Evolutionary conservation across 345 rosid genomes (phyloP).

Genomic region (Aquilaria sinensis): DNA sequence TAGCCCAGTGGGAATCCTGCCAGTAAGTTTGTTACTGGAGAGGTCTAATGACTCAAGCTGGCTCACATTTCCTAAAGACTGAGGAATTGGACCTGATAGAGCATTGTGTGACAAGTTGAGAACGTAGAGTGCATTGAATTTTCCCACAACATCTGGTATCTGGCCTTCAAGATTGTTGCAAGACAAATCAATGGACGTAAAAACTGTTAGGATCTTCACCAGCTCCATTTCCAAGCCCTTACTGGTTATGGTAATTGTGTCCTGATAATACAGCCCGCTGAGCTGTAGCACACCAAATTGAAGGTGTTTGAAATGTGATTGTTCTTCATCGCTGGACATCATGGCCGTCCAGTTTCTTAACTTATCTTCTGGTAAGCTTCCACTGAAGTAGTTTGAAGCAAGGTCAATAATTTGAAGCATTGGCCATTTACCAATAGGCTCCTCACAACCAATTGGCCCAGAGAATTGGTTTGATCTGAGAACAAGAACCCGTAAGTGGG

Average conservation of each 20-base stretch:
- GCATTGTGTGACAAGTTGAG: slow-evolving; percentile 33
- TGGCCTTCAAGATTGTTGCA: slow-evolving; percentile 22
- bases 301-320: slow-evolving; percentile 12
- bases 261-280: slow-evolving; percentile 22
- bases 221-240: slow-evolving; percentile 38
- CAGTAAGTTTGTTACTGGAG: slow-evolving; percentile 16
- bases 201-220: slow-evolving; percentile 33
- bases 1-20: slow-evolving; percentile 22
- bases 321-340: slow-evolving; percentile 13
- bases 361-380: slow-evolving; percentile 4
- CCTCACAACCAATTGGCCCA: slow-evolving; percentile 12
- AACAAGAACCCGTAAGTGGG: slow-evolving; percentile 30
- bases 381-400: slow-evolving; percentile 25
- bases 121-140: slow-evolving; percentile 10
- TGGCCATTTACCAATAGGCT: slow-evolving; percentile 2
- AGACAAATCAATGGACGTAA: slow-evolving; percentile 35
- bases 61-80: slow-evolving; percentile 17
- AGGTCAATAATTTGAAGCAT: slow-evolving; percentile 36
- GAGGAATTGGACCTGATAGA: slow-evolving; percentile 21
- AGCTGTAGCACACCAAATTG: slow-evolving; percentile 7
- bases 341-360: slow-evolving; percentile 29
- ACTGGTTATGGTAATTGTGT: slow-evolving; percentile 28
- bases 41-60: slow-evolving; percentile 34
- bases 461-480: slow-evolving; percentile 24
- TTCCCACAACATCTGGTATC: slow-evolving; percentile 21